Percentiles rank a stretch among this genome's conserved stretches.
Evolutionary conservation across 73 alveolate species (phyloP).

Genomic region (Loxodes magnus): DNA sequence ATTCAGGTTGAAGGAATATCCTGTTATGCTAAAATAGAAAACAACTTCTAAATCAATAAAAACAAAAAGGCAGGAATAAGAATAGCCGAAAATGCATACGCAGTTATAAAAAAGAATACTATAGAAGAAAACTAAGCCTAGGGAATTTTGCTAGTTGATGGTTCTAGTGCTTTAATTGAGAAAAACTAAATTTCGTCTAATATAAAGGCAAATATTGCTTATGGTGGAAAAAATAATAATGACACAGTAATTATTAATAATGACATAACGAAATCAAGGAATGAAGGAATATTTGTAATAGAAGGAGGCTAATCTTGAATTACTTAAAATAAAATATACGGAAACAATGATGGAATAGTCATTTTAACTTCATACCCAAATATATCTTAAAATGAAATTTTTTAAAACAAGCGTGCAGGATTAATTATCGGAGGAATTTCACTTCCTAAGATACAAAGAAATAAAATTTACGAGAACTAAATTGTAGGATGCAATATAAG

Average conservation of each 20-base stretch:
- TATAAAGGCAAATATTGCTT: conserved; percentile 91
- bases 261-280: conserved; percentile 67
- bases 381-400: conserved; percentile 65
- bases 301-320: conserved; percentile 77
- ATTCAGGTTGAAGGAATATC: conserved; percentile 63
- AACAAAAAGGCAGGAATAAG: conserved; percentile 83
- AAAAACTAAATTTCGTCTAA: conserved; percentile 72
- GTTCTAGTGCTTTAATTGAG: conserved; percentile 81
- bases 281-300: conserved; percentile 87
- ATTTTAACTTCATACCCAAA: conserved; percentile 65
- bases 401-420: conserved; percentile 80
- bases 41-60: conserved; percentile 48
- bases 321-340: conserved; percentile 68
- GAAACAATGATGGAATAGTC: conserved; percentile 88
- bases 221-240: conserved; percentile 83
- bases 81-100: conserved; percentile 64
- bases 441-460: conserved; percentile 68
- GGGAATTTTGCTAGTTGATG: conserved; percentile 84
- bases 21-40: conserved; percentile 57
- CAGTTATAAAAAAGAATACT: conserved; percentile 48
- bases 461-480: too few species aligned
- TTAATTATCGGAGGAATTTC: conserved; percentile 52
- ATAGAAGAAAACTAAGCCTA: conserved; percentile 70
- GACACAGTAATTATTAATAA: conserved; percentile 70
- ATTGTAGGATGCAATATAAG: too few species aligned